These are phyloP conservation scores for Atkinsonella texensis DNA, from an alignment of 2,329 filamentous ascomycete genomes.

Conservation along the genomic window DNA sequence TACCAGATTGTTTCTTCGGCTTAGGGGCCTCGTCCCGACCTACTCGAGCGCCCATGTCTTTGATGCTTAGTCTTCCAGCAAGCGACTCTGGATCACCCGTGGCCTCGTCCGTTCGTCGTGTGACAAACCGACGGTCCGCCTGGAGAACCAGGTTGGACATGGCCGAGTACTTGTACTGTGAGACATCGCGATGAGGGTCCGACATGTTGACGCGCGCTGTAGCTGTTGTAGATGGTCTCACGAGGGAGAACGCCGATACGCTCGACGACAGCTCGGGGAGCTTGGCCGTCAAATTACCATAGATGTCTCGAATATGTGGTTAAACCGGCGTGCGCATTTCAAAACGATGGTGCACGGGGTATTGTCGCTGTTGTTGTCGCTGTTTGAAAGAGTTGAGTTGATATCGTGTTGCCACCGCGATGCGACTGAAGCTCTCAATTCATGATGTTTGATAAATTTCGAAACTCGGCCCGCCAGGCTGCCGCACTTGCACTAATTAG, in stretches of 20 bases:
- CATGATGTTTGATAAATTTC: slow-evolving; percentile 21
- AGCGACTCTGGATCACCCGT: slow-evolving; percentile 97
- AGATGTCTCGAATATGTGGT: slow-evolving; percentile 13
- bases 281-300: slow-evolving; percentile 23
- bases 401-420: slow-evolving; percentile 8
- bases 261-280: slow-evolving; percentile 26
- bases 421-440: background rate
- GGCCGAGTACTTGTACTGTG: slow-evolving; percentile 97
- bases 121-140: slow-evolving; percentile 93
- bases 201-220: slow-evolving; percentile 45
- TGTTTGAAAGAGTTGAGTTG: slow-evolving; percentile 14
- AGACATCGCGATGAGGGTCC: slow-evolving; percentile 68
- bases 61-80: slow-evolving; percentile 83
- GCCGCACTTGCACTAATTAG: background rate
- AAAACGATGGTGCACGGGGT: slow-evolving; percentile 7
- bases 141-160: slow-evolving; percentile 99
- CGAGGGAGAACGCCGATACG: slow-evolving; percentile 21
- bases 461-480: slow-evolving; percentile 15
- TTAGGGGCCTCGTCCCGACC: slow-evolving; percentile 70
- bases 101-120: slow-evolving; percentile 82
- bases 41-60: slow-evolving; percentile 84
- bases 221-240: slow-evolving; percentile 13
- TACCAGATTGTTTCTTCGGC: slow-evolving; percentile 60
- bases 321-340: slow-evolving; percentile 6
- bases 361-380: slow-evolving; percentile 5